Evolutionary conservation across 768 basidiomycete species (phyloP), one percentile per base, ranked within the genome.

Genomic region (Rhizopogon vesiculosus): DNA sequence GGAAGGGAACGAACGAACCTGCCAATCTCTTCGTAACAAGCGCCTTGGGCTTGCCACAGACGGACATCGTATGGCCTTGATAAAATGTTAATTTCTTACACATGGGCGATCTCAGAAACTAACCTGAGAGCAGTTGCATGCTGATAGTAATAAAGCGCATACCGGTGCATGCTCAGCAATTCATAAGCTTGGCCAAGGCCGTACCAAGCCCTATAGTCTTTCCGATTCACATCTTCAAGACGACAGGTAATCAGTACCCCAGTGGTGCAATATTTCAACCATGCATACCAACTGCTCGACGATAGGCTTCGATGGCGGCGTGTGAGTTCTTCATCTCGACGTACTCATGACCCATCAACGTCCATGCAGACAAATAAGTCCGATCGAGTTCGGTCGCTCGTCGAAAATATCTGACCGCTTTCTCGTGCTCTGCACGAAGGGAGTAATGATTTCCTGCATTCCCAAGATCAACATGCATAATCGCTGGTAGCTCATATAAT

Each of bases 311-410:
- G 54, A 98, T 97, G 15, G 97, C 96, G 2, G 97, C 97, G 76
- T 98, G 95, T 5, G 93, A 93, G 70, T 99, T 98, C 74, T 98
- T 98, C 87, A 97, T 87, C 73, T 99, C 97, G 43, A 99, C 90
- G 64, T 91, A 98, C 72, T 98, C 97, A 65, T 99, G 97, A 1
- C 97, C 97, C 93, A 99, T 94, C 59, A 99, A 74, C 4, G 96
- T 98, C 97, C 97, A 99, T 5, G 97, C 97, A 7, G 94, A 91
- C 44, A 98, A 79, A 72, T 94, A 98, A 2, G 90, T 94, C 54
- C 91, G 83, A 69, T 99, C 95, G 45, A 99, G 82, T 65, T 95
- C 88, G n/a, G 94, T 90, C 7, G 96, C 93, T 56, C 95, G 82
- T 59, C 88, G 81, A 73, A 98, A 98, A 71, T 98, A 98, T 64